Base-by-base conservation (phyloP, 2,329 filamentous ascomycete species). In the Juglanconis juglandina region DNA sequence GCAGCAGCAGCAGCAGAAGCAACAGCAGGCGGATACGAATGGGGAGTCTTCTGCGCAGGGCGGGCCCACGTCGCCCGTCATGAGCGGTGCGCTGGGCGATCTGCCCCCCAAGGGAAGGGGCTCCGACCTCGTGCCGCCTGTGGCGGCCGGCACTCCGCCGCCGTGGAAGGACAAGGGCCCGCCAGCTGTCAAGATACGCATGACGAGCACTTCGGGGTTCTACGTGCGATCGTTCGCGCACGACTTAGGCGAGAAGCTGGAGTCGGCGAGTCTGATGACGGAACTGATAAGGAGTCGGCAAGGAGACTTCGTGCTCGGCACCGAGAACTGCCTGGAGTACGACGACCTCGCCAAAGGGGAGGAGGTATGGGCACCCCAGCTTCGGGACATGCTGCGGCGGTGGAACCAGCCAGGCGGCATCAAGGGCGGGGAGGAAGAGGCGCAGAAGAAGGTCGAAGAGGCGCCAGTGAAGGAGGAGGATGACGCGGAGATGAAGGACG, bases 121-220 rank as follows among this genome's bases (percentile, higher is more conserved):
- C 13, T 76, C 79, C n/a, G 80, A 85, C 64, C 75, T 86, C 39
- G 76, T 86, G 11, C 80, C 82, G 9, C 73, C 78, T 1, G 77
- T 80, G 0, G 75, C 76, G 49, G 70, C 77, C 33, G 72, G 78
- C 68, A 76, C 79, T 1, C 81, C 82, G 5, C 79, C 81, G 6
- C 82, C 83, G 0, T 86, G 84, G 84, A 79, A 76, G 44, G 84
- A 80, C 71, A 77, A 87, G 69, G 85, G 83, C 0, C 87, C 92
- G 1, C 86, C 94, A 1, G 95, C 94, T 1, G 90, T 86, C 53
- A 89, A 86, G 70, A 86, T 99, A 62, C 87, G 90, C 60, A 92
- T 99, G 85, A 96, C 91, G 0, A 94, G 97, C 55, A 92, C 92
- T 2, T 96, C 92, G 0, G 95, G 95, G 44, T 99, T 97, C 80